These are phyloP conservation scores for Vigna hirtella DNA, from an alignment of 306 rosid species.

Conservation along the genomic window DNA sequence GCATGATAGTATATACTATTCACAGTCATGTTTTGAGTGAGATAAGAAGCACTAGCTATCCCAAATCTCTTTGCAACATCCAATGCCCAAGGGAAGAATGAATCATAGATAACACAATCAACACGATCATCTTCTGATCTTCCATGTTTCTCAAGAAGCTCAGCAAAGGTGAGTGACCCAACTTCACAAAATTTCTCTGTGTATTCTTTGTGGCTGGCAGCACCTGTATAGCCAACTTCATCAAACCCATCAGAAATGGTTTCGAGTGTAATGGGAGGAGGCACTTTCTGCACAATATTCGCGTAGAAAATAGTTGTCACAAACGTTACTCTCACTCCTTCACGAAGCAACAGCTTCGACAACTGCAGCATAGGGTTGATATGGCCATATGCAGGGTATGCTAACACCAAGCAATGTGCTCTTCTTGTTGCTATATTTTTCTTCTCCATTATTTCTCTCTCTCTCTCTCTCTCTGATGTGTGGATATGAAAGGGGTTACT, in stretches of 20 bases:
- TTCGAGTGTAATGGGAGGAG: slow-evolving; percentile 34
- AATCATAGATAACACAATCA: background rate
- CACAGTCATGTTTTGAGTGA: slow-evolving; percentile 12
- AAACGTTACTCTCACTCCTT: slow-evolving; percentile 6
- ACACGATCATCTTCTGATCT: background rate
- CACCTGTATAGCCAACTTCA: background rate
- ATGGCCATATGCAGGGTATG: background rate
- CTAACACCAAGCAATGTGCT: slow-evolving; percentile 1
- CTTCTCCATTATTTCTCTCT: background rate
- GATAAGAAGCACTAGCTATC: background rate
- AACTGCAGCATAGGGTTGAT: background rate
- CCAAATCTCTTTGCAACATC: slow-evolving; percentile 7
- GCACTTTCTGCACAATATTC: slow-evolving; percentile 14
- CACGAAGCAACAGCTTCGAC: background rate
- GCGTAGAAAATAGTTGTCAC: slow-evolving; percentile 12
- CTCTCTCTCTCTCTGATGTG: background rate
- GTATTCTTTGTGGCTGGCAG: background rate
- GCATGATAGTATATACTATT: background rate
- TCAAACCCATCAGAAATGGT: slow-evolving; percentile 44
- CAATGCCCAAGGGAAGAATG: background rate
- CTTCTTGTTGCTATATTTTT: background rate
- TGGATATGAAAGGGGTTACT: background rate
- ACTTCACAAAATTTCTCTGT: background rate
- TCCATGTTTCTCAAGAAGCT: slow-evolving; percentile 5
- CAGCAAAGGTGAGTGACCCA: background rate